Base-by-base conservation (phyloP, 1,284 basidiomycete genomes). In the Cerioporus squamosus region DNA sequence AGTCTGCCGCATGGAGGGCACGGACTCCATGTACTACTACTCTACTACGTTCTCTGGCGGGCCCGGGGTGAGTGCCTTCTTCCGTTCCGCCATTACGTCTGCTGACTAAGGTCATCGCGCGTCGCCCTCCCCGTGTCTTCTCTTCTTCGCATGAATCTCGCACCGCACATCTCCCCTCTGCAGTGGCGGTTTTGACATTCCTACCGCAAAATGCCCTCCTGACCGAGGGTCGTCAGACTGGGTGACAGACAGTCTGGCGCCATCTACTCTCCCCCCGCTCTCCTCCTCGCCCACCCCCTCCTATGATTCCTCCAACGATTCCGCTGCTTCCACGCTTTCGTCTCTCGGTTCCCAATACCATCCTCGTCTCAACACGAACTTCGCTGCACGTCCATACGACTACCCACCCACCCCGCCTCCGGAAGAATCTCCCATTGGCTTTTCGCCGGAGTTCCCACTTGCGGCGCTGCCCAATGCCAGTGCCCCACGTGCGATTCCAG, bases 111-210 rank as follows among this genome's bases (percentile, higher is more conserved):
- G 36, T 42, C 26, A 10, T 31, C 2, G 40, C 33, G 33, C 33
- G 33, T 46, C 29, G 17, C 23, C 18, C 18, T 42, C 36, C 7
- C 15, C 10, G 36, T 54, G 51, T 58, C 40, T 33, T 3, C 44
- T 47, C 54, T 40, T 18, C n/a, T 8, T 51, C 15, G 23, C 39
- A 24, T 29, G 14, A 26, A 44, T 31, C 10, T 46, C 48, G 48
- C 44, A 46, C 18, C 44, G 65, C 51, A 64, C 59, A 53, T 60
- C 44, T 58, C 43, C 42, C 38, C 15, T 38, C 22, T 26, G 1
- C 61, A 93, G 91, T 93, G 91, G 91, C 87, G 91, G 79, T 92
- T 93, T 93, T 93, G 91, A 93, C 91, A 80, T 79, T 81, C 89
- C 91, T 70, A 86, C 81, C 70, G 77, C 77, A 67, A 93, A 93